phyloP scores from a whole-genome alignment of 495 filamentous ascomycete species.

The Lasiosphaeria miniovina region DNA sequence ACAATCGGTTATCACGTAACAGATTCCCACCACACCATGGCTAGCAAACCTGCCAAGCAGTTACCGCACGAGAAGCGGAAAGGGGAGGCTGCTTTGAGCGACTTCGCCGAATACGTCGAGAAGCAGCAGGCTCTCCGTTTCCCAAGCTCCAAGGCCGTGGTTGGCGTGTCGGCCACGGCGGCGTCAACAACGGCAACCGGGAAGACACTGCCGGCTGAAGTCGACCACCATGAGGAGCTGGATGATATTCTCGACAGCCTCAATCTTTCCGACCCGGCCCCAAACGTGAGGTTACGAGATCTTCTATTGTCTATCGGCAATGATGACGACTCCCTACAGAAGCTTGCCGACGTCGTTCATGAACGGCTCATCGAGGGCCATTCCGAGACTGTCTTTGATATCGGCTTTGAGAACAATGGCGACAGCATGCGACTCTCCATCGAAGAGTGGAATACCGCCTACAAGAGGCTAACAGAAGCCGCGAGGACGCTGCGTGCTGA shows the following conservation, averaged over 20 bases:
- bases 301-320: conserved; percentile 65
- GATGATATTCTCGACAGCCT: conserved; percentile 84
- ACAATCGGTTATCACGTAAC: conserved; percentile 4
- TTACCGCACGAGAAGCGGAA: conserved; percentile 73
- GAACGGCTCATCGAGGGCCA: conserved; percentile 77
- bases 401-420: conserved; percentile 88
- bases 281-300: conserved; percentile 66
- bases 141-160: conserved; percentile 35
- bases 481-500: conserved; percentile 67
- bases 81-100: conserved; percentile 87
- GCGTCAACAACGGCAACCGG: conserved; percentile 40
- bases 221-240: conserved; percentile 81
- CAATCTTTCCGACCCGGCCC: conserved; percentile 72
- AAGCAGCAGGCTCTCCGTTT: conserved; percentile 75
- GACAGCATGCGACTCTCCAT: conserved; percentile 83
- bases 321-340: conserved; percentile 53
- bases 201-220: conserved; percentile 19
- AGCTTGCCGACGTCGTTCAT: conserved; percentile 61
- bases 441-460: conserved; percentile 74
- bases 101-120: conserved; percentile 97
- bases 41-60: conserved; percentile 56
- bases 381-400: conserved; percentile 86
- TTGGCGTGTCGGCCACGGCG: conserved; percentile 56
- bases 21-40: conserved; percentile 48
- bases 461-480: conserved; percentile 62